A percentile compares a stretch with the other conserved stretches of the same genome.
These are phyloP conservation scores for Scutellaria minor DNA, from an alignment of 257 asterid species.

Conservation along the genomic window DNA sequence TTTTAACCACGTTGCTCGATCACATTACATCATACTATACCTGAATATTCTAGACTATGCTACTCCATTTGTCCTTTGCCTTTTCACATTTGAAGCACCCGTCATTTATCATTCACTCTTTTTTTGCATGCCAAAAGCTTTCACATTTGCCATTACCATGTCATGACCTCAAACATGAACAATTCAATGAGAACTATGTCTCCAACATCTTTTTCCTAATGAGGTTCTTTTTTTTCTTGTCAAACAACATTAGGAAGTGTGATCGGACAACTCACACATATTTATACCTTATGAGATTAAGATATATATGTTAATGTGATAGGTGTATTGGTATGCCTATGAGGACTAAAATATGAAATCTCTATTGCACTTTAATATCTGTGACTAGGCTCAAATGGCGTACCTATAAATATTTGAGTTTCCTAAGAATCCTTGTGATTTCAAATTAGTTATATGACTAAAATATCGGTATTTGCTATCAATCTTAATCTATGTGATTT, in stretches of 20 bases:
- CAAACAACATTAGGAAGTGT: background rate
- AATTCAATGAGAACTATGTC: background rate
- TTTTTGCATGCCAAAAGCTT: background rate
- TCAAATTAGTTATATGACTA: background rate
- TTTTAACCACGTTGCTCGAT: background rate
- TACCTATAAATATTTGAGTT: background rate
- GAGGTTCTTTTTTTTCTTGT: background rate
- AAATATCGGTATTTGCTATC: background rate
- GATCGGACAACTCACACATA: background rate
- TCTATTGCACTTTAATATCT: background rate
- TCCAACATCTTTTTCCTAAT: background rate
- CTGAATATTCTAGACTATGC: background rate
- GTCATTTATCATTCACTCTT: background rate
- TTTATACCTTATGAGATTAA: background rate
- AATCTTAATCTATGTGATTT: background rate
- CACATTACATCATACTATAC: background rate
- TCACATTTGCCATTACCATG: constrained; percentile 3
- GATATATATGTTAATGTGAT: background rate
- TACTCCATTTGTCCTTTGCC: no score
- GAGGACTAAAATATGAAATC: background rate
- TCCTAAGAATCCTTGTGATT: background rate
- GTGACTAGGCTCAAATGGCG: background rate
- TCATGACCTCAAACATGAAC: background rate
- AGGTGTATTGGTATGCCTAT: constrained; percentile 1
- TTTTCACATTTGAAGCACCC: background rate